Conservation (phyloP, 2,329 filamentous ascomycete species). For the Trematosphaeria pertusa region DNA sequence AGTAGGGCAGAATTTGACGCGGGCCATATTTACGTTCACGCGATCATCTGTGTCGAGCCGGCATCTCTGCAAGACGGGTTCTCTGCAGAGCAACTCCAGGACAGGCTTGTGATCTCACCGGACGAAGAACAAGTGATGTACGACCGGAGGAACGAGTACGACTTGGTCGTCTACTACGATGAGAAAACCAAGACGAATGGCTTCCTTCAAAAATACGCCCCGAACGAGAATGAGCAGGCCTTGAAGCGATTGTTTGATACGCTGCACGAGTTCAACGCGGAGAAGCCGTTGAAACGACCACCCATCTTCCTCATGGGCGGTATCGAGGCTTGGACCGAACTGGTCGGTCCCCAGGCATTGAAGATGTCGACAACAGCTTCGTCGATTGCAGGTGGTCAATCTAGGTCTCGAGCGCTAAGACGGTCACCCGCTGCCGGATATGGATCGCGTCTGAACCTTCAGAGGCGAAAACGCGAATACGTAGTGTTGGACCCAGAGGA, state of each 20-base stretch:
- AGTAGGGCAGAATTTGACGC: conserved; percentile 80
- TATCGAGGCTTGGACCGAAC: conserved; percentile 82
- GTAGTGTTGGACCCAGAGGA: conserved; percentile 82
- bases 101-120: conserved; percentile 74
- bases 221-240: conserved; percentile 53
- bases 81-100: conserved; percentile 69
- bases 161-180: conserved; percentile 92
- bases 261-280: conserved; percentile 82
- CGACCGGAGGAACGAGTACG: conserved; percentile 74
- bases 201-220: conserved; percentile 61
- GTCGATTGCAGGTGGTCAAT: conserved; percentile 54
- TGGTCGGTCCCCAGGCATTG: conserved; percentile 75
- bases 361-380: conserved; percentile 63
- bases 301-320: conserved; percentile 85
- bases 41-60: conserved; percentile 90
- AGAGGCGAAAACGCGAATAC: conserved; percentile 64
- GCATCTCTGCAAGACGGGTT: conserved; percentile 73
- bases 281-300: conserved; percentile 72
- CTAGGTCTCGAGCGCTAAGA: conserved; percentile 57
- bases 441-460: conserved; percentile 61
- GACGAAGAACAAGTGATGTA: conserved; percentile 79
- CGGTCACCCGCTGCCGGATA: conserved; percentile 60
- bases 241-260: conserved; percentile 79
- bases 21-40: conserved; percentile 85
- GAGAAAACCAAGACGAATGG: conserved; percentile 65